A percentile compares a stretch with the other conserved stretches of the same genome.
Conservation (phyloP, 1,284 basidiomycete species). For the Microbotryum saponariae region DNA sequence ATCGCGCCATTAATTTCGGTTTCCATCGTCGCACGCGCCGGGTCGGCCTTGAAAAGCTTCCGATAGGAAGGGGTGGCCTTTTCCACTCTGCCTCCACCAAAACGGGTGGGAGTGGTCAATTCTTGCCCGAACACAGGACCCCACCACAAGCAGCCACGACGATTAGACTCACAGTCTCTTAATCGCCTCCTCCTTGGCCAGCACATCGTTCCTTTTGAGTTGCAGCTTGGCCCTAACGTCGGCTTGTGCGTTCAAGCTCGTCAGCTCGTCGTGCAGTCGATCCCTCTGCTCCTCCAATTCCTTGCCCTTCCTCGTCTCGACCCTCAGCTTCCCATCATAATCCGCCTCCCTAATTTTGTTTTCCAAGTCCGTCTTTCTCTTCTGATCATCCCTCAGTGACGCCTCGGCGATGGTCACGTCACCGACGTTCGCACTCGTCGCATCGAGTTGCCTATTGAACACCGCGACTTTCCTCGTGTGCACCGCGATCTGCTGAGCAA, state of each 20-base stretch:
- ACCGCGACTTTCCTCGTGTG: slow-evolving; percentile 26
- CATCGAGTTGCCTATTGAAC: slow-evolving; percentile 43
- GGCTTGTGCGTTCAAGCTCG: slow-evolving; percentile 66
- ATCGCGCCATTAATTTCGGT: slow-evolving; percentile 24
- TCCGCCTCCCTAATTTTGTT: slow-evolving; percentile 54
- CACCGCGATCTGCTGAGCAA: slow-evolving; percentile 30
- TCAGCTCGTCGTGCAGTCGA: slow-evolving; percentile 62
- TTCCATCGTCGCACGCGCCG: slow-evolving; percentile 28
- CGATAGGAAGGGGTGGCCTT: slow-evolving; percentile 56
- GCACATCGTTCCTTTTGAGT: slow-evolving; percentile 62
- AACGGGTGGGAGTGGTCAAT: not conserved
- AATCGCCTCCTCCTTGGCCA: slow-evolving; percentile 58
- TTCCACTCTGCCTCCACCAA: slow-evolving; percentile 49
- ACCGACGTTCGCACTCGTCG: slow-evolving; percentile 46
- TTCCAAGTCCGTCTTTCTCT: slow-evolving; percentile 53
- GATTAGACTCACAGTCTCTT: slow-evolving; percentile 54
- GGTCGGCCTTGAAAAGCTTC: slow-evolving; percentile 44
- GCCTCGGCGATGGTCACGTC: slow-evolving; percentile 48
- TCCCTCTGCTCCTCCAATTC: slow-evolving; percentile 65
- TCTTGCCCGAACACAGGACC: slow-evolving; percentile 18
- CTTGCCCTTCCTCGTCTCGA: slow-evolving; percentile 53
- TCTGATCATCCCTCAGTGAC: slow-evolving; percentile 52
- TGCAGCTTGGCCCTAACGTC: slow-evolving; percentile 73
- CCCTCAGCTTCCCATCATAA: slow-evolving; percentile 62
- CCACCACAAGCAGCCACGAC: not conserved